phyloP scores from a whole-genome alignment of 345 rosid species.

The Gossypium longicalyx region DNA sequence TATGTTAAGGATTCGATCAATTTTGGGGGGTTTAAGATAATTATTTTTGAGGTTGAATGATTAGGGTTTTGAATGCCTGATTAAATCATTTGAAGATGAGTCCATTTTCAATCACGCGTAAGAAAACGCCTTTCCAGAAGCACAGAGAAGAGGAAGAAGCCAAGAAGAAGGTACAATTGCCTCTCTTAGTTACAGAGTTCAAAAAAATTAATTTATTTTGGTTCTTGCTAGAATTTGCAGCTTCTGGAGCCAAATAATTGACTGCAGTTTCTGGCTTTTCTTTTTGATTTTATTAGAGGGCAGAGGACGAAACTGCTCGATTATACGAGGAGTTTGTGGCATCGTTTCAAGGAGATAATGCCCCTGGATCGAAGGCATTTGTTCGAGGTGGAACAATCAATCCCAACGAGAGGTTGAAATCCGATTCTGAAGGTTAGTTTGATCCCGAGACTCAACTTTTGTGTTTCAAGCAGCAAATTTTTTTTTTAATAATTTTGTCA shows the following conservation, averaged over 20 bases:
- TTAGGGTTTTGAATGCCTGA: slow-evolving; percentile 1
- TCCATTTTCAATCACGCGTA: slow-evolving; percentile 85
- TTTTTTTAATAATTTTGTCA: background rate
- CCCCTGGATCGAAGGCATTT: slow-evolving; percentile 76
- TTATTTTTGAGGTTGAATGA: background rate
- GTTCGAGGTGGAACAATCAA: slow-evolving; percentile 91
- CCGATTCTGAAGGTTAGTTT: slow-evolving; percentile 77
- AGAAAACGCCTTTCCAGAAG: slow-evolving; percentile 96
- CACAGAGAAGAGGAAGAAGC: slow-evolving; percentile 99
- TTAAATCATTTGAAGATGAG: slow-evolving; percentile 46
- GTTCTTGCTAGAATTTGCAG: background rate
- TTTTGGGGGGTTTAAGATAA: background rate
- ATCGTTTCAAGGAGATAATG: slow-evolving; percentile 80
- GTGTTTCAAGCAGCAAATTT: background rate
- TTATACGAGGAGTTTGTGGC: slow-evolving; percentile 89
- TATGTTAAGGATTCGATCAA: background rate
- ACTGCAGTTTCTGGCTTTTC: background rate
- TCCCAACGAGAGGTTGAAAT: slow-evolving; percentile 64
- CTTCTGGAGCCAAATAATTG: background rate
- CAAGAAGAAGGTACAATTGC: slow-evolving; percentile 62
- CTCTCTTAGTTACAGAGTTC: background rate
- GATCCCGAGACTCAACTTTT: slow-evolving; percentile 1
- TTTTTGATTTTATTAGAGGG: slow-evolving; percentile 43
- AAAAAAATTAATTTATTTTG: background rate
- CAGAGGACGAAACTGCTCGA: slow-evolving; percentile 93